These are phyloP conservation scores for Fusarium sp. DNA, from an alignment of 2,329 filamentous ascomycete species.

Conservation along the genomic window DNA sequence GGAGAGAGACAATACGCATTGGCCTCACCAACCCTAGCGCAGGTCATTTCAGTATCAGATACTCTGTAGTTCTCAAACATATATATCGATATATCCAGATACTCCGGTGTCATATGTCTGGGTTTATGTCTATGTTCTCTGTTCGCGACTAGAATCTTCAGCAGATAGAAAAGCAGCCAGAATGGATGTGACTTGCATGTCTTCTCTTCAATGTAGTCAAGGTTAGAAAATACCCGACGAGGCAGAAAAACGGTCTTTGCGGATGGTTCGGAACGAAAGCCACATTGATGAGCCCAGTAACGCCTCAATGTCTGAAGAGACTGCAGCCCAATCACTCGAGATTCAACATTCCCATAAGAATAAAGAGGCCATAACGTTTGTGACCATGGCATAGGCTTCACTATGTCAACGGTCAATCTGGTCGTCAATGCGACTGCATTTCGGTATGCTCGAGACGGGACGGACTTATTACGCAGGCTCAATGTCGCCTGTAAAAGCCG, in stretches of 20 bases:
- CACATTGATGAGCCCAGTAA: not conserved
- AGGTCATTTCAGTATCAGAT: not conserved
- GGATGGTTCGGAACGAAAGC: conserved; percentile 21
- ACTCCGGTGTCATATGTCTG: not conserved
- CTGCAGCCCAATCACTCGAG: not conserved
- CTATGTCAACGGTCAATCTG: not conserved
- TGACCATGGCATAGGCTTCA: not conserved
- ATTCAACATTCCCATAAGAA: not conserved
- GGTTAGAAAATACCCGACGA: conserved; percentile 1
- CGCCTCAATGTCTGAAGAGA: not conserved
- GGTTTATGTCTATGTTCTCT: not conserved
- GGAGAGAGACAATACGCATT: not conserved
- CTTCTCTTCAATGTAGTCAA: not conserved
- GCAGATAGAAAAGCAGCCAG: not conserved
- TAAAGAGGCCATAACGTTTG: not conserved
- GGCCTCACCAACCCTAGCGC: not conserved
- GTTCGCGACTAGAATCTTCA: not conserved
- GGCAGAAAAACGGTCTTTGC: conserved; percentile 10
- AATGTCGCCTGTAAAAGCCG: not conserved
- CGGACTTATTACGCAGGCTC: not conserved
- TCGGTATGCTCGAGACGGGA: not conserved
- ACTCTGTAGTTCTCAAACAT: not conserved
- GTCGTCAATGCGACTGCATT: not conserved
- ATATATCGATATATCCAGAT: not conserved
- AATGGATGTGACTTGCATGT: not conserved